Percentiles rank a stretch among this genome's conserved stretches.
These are phyloP conservation scores for Fusarium incarnatum DNA, from an alignment of 2,329 filamentous ascomycete genomes.

Conservation along the genomic window DNA sequence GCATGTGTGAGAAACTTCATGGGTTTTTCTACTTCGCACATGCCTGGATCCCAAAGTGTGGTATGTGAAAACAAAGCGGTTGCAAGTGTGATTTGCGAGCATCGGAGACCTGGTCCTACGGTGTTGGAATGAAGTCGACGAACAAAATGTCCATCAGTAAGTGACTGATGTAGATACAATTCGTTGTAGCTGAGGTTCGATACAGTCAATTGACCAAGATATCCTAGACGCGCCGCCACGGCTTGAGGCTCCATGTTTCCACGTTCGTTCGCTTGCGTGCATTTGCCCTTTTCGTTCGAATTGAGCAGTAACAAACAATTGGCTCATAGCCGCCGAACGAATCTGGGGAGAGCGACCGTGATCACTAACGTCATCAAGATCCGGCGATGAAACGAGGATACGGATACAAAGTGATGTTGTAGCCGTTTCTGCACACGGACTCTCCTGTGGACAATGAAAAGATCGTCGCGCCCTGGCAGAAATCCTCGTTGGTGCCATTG, in stretches of 20 bases:
- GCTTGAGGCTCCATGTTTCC: constrained; percentile 16
- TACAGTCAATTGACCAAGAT: neutral
- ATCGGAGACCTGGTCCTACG: neutral
- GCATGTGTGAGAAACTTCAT: constrained; percentile 29
- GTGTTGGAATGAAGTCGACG: constrained; percentile 15
- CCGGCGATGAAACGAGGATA: constrained; percentile 44
- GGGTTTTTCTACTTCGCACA: constrained; percentile 21
- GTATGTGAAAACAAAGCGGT: neutral
- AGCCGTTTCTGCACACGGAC: constrained; percentile 45
- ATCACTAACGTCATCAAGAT: constrained; percentile 41
- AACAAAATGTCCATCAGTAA: neutral
- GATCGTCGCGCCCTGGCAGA: constrained; percentile 30
- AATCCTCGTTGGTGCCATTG: constrained; percentile 28
- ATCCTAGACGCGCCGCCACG: neutral
- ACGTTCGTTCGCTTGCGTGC: constrained; percentile 24
- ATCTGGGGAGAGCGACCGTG: constrained; percentile 40
- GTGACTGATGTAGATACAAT: neutral
- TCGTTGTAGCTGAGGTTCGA: neutral
- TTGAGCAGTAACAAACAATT: constrained; percentile 33
- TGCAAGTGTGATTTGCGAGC: constrained; percentile 3
- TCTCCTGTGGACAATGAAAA: constrained; percentile 43
- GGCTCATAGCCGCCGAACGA: constrained; percentile 33
- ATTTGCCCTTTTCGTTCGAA: constrained; percentile 40
- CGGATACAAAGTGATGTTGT: constrained; percentile 44
- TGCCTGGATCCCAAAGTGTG: constrained; percentile 7